Conservation (phyloP, 2,329 filamentous ascomycete genomes). For the Bipolaris oryzae region DNA sequence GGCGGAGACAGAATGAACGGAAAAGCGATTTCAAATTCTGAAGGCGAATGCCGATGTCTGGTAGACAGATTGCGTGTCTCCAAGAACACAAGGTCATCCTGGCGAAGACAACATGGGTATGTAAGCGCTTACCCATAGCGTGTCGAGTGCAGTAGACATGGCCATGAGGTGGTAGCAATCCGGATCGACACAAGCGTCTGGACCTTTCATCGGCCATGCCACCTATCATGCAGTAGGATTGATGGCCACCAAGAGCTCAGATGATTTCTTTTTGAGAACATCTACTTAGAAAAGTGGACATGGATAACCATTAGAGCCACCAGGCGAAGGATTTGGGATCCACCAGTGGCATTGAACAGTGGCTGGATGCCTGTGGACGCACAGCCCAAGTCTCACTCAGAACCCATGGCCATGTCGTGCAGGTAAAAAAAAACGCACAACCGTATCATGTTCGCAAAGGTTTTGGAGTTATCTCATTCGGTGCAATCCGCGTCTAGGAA, state of each 20-base stretch:
- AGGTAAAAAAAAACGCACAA: conserved; percentile 2
- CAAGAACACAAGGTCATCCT: conserved; percentile 2
- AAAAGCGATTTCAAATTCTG: neutral
- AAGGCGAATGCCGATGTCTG: neutral
- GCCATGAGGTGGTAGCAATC: neutral
- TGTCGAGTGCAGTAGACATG: neutral
- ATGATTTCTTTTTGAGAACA: conserved; percentile 1
- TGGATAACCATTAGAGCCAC: neutral
- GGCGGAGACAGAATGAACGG: conserved; percentile 1
- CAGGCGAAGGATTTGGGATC: conserved; percentile 2
- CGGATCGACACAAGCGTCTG: neutral
- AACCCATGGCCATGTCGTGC: conserved; percentile 9
- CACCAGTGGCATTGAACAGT: neutral
- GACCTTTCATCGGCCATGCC: neutral
- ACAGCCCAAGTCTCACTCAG: neutral
- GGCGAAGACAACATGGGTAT: neutral
- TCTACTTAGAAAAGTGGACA: neutral
- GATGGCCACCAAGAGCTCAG: neutral
- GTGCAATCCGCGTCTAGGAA: neutral
- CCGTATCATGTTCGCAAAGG: conserved; percentile 2
- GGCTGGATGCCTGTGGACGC: neutral
- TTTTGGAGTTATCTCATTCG: neutral
- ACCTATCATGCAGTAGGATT: neutral
- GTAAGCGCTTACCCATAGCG: neutral
- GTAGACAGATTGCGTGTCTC: neutral